These are phyloP conservation scores for Lanmaoa rubissima DNA, from an alignment of 768 basidiomycete genomes.

Conservation along the genomic window DNA sequence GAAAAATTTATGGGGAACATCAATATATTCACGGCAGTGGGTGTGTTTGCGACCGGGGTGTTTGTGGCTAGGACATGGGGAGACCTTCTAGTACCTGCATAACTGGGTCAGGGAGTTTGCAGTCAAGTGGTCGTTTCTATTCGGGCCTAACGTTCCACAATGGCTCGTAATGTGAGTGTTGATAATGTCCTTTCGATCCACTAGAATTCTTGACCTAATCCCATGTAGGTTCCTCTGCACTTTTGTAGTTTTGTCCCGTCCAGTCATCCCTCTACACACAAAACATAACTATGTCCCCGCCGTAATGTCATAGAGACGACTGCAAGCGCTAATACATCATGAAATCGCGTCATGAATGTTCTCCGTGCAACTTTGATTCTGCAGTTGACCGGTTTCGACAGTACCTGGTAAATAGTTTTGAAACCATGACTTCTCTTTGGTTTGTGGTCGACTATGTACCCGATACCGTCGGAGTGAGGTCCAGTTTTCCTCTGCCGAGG, in stretches of 20 bases:
- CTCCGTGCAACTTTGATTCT: conserved; percentile 9
- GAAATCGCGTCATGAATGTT: conserved; percentile 11
- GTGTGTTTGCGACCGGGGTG: conserved; percentile 70
- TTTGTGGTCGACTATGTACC: not conserved
- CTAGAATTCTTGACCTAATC: not conserved
- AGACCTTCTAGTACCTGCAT: conserved; percentile 70
- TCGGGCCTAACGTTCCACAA: not conserved
- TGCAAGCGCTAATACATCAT: conserved; percentile 16
- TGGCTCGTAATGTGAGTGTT: conserved; percentile 8
- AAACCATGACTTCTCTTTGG: not conserved
- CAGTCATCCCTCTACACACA: conserved; percentile 9
- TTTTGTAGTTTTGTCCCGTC: conserved; percentile 3
- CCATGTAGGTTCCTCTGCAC: not conserved
- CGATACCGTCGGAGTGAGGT: not conserved
- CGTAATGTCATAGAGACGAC: conserved; percentile 21
- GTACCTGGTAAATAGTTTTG: conserved; percentile 13
- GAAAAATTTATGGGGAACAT: conserved; percentile 77
- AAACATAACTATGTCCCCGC: conserved; percentile 18
- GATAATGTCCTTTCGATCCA: not conserved
- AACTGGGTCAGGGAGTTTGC: not conserved
- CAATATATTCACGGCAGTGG: conserved; percentile 61
- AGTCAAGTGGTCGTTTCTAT: not conserved
- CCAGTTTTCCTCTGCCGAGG: not conserved
- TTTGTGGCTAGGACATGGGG: conserved; percentile 74
- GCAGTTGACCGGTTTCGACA: conserved; percentile 9